Evolutionary conservation across 2,329 filamentous ascomycete species (phyloP), one percentile per base, ranked within the genome.

Genomic region (Neofusicoccum sp.): DNA sequence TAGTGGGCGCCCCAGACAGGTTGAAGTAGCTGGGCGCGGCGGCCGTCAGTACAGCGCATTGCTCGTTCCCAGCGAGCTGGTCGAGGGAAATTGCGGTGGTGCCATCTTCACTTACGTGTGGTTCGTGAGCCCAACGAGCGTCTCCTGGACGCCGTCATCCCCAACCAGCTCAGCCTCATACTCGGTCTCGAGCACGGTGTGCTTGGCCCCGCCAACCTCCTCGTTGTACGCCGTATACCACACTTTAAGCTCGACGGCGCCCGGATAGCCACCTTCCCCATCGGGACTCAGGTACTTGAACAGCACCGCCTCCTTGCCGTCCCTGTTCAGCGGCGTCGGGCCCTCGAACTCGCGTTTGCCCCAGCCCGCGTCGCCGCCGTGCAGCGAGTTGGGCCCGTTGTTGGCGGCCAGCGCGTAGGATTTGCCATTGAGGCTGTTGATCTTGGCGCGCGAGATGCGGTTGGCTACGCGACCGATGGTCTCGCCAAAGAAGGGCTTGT

Each of bases 71-170:
- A 20, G 49, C 34, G 14, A 6, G 8, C 34, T 12, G 49, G 49
- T 28, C 33, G 31, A 16, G 57, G 57, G 41, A 57, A 48, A 56
- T 41, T 54, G 24, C 48, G 40, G 41, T 38, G 28, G 28, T 47
- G 56, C 47, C 16, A 54, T 57, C 45, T n/a, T 14, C 7, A 73
- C 80, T 67, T 76, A 91, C 89, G 91, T 96, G 80, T 99, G 93
- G 79, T 98, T 99, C 53, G 95, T 98, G 78, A 98, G 84, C 77
- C 93, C 96, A 73, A 98, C 85, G 43, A 87, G 87, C 0, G 93
- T 98, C 82, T 97, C 93, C n/a, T 93, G 87, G 11, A 87, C 88
- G 53, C 89, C 82, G 62, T 85, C 88, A 3, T 84, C 71, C 12
- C 73, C 88, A 3, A 91, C 82, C 48, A 98, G 81, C 74, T 91